phyloP scores from a whole-genome alignment of 768 basidiomycete species.

The Leucocoprinus birnbaumii region DNA sequence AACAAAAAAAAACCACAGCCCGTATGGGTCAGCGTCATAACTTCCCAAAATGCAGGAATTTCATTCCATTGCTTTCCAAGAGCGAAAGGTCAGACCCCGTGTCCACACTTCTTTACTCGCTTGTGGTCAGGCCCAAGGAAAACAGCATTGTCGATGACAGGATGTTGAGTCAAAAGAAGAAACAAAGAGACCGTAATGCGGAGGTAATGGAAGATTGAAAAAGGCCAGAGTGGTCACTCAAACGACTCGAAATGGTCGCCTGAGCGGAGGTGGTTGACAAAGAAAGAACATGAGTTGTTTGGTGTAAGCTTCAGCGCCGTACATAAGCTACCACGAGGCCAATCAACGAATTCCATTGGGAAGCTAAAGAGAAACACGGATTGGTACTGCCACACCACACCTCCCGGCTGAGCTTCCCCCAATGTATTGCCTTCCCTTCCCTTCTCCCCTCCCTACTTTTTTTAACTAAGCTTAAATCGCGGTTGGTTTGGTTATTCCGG shows the following conservation, averaged over 20 bases:
- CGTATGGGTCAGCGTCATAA: too few species aligned
- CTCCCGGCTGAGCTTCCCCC: too few species aligned
- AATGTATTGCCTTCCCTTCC: too few species aligned
- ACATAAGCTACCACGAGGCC: slow-evolving; percentile 8
- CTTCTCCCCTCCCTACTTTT: background rate
- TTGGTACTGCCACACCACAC: too few species aligned
- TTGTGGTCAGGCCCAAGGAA: background rate
- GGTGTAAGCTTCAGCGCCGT: background rate
- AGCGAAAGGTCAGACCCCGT: too few species aligned
- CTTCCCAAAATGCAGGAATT: too few species aligned
- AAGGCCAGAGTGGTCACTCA: background rate
- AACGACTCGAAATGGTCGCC: slow-evolving; percentile 3
- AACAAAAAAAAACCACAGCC: too few species aligned
- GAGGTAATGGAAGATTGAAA: background rate
- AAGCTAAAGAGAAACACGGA: background rate
- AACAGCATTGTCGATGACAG: slow-evolving; percentile 4
- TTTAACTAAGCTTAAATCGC: background rate
- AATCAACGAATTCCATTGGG: background rate
- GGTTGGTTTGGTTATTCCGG: too few species aligned
- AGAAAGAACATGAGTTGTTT: background rate
- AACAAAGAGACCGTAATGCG: slow-evolving; percentile 3
- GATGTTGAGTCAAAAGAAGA: background rate
- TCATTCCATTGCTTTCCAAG: too few species aligned
- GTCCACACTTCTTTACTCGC: too few species aligned
- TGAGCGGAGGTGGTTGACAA: slow-evolving; percentile 1